A percentile compares a stretch with the other conserved stretches of the same genome.
These are phyloP conservation scores for Candida piceae DNA, from an alignment of 805 yeast genomes.

Conservation along the genomic window DNA sequence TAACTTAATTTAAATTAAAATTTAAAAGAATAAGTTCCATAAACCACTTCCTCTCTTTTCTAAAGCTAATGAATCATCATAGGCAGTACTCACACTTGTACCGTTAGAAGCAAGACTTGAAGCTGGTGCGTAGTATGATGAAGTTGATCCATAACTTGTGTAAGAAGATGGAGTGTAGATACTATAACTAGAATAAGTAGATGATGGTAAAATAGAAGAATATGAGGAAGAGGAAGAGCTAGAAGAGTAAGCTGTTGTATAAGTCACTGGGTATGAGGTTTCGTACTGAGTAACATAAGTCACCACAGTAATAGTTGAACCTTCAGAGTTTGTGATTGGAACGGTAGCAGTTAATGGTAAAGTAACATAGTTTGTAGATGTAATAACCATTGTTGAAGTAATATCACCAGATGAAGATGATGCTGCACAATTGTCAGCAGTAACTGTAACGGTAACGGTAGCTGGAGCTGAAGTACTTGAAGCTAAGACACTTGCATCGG, in stretches of 20 bases:
- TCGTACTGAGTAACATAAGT: constrained; percentile 27
- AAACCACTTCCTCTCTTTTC: constrained; percentile 16
- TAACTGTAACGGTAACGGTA: constrained; percentile 26
- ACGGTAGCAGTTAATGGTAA: constrained; percentile 29
- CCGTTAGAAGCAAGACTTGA: constrained; percentile 6
- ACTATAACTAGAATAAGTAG: constrained; percentile 2
- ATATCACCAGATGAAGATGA: constrained; percentile 9
- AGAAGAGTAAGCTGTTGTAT: constrained; percentile 14
- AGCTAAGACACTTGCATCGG: constrained; percentile 3
- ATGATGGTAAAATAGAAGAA: constrained; percentile 6
- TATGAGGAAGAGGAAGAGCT: constrained; percentile 6
- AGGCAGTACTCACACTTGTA: constrained; percentile 9
- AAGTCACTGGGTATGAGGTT: constrained; percentile 17
- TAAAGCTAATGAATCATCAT: constrained; percentile 9
- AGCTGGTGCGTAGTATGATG: constrained; percentile 8
- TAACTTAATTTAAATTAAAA: background rate
- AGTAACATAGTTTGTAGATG: constrained; percentile 21
- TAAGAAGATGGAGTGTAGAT: constrained; percentile 3
- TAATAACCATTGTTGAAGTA: constrained; percentile 15
- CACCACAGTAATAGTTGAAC: constrained; percentile 23
- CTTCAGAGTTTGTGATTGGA: constrained; percentile 27
- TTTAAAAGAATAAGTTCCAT: constrained; percentile 16
- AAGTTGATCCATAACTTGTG: constrained; percentile 7
- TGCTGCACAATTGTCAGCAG: constrained; percentile 5
- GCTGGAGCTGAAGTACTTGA: constrained; percentile 4